Evolutionary conservation across 1,284 basidiomycete genomes (phyloP).

Genomic region (Apiotrichum sp.): DNA sequence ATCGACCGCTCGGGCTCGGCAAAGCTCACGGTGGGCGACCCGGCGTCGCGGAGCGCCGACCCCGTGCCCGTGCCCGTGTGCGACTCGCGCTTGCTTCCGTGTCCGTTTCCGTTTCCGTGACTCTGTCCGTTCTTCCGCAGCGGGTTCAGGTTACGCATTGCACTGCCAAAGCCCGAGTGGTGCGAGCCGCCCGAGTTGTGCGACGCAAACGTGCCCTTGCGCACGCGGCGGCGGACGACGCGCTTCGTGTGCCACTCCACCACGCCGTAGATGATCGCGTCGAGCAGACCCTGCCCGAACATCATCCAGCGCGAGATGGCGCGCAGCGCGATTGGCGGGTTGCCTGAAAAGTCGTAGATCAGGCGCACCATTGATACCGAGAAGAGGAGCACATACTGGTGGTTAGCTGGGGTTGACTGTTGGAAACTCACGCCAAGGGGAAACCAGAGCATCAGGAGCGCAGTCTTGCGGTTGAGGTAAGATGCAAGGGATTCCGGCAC

Average conservation of each 20-base stretch:
- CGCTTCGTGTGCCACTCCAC: slow-evolving; percentile 47
- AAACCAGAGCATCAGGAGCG: slow-evolving; percentile 46
- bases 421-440: slow-evolving; percentile 41
- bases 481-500: slow-evolving; percentile 44
- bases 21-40: slow-evolving; percentile 12
- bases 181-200: slow-evolving; percentile 1
- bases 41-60: neutral
- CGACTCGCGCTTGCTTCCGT: neutral
- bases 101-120: neutral
- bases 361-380: slow-evolving; percentile 46
- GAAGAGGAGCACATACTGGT: slow-evolving; percentile 43
- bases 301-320: slow-evolving; percentile 47
- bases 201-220: slow-evolving; percentile 30
- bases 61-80: neutral
- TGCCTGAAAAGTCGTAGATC: slow-evolving; percentile 43
- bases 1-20: slow-evolving; percentile 16
- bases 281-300: slow-evolving; percentile 44
- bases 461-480: slow-evolving; percentile 48
- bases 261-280: slow-evolving; percentile 46
- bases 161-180: neutral
- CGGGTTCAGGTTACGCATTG: neutral
- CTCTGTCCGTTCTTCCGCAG: neutral
- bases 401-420: neutral
- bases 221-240: slow-evolving; percentile 32
- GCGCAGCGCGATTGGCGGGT: slow-evolving; percentile 32